phyloP scores from a whole-genome alignment of 805 yeast species.

The Kuraishia hungarica region DNA sequence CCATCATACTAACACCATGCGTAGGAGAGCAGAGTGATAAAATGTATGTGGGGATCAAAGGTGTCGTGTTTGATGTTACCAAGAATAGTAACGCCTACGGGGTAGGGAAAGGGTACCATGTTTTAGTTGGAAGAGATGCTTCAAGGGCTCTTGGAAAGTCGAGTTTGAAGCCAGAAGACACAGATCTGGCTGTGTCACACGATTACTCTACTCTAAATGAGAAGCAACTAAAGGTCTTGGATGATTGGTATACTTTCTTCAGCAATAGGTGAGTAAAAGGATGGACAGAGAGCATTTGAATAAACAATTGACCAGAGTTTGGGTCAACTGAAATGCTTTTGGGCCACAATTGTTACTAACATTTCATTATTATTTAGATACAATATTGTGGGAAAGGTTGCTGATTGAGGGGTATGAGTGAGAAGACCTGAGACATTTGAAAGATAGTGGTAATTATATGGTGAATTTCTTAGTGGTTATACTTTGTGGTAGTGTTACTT shows the following conservation, averaged over 20 bases:
- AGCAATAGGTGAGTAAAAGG: conserved; percentile 28
- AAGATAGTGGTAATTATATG: not conserved
- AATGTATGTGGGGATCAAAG: conserved; percentile 69
- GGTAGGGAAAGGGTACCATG: conserved; percentile 64
- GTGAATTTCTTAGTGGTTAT: not conserved
- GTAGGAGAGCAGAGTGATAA: conserved; percentile 33
- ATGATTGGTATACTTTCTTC: conserved; percentile 69
- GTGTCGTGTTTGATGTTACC: conserved; percentile 73
- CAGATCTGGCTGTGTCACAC: conserved; percentile 33
- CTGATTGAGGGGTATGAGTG: conserved; percentile 9
- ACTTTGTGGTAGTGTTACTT: not conserved
- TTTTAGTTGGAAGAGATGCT: conserved; percentile 70
- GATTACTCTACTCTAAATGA: conserved; percentile 44
- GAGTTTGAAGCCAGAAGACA: conserved; percentile 46
- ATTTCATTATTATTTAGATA: conserved; percentile 20
- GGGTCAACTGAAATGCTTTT: not conserved
- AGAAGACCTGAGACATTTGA: not conserved
- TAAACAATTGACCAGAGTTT: not conserved
- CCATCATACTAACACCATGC: not conserved
- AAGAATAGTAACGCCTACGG: conserved; percentile 63
- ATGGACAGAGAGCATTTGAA: too few species aligned
- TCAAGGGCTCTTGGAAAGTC: conserved; percentile 70
- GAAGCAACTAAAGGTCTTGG: conserved; percentile 50
- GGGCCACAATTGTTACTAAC: not conserved
- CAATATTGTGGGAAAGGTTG: conserved; percentile 32